Percentiles rank a stretch among this genome's conserved stretches.
phyloP scores from a whole-genome alignment of 2,329 filamentous ascomycete species.

The Paecilomyces formosus region DNA sequence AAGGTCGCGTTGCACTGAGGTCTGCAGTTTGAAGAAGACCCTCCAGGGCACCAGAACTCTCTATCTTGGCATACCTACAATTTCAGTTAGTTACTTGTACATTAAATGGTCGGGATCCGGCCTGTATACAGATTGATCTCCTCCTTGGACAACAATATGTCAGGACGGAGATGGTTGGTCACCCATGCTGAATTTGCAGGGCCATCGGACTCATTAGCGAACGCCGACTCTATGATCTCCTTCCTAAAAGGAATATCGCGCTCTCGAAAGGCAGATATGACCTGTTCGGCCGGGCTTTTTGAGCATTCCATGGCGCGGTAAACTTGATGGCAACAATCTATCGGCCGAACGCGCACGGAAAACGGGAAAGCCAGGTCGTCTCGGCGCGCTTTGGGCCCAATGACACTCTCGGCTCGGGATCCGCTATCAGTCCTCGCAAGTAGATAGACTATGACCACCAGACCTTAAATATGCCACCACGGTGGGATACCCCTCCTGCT shows the following conservation, averaged over 20 bases:
- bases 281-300: not conserved
- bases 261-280: constrained; percentile 22
- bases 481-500: not conserved
- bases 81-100: not conserved
- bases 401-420: not conserved
- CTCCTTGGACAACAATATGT: constrained; percentile 32
- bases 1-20: constrained; percentile 24
- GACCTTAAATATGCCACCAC: not conserved
- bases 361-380: not conserved
- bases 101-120: not conserved
- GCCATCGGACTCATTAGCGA: constrained; percentile 13
- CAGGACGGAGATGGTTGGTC: constrained; percentile 19
- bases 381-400: not conserved
- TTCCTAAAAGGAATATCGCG: constrained; percentile 20
- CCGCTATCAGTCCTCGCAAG: not conserved
- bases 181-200: constrained; percentile 24
- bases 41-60: constrained; percentile 21
- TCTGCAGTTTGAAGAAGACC: constrained; percentile 19
- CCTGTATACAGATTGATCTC: constrained; percentile 27
- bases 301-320: not conserved
- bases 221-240: constrained; percentile 19
- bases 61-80: constrained; percentile 26
- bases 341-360: not conserved
- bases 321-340: not conserved
- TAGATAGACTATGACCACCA: not conserved